Evolutionary conservation across 768 basidiomycete genomes (phyloP).

Genomic region (Hypholoma fasciculare): DNA sequence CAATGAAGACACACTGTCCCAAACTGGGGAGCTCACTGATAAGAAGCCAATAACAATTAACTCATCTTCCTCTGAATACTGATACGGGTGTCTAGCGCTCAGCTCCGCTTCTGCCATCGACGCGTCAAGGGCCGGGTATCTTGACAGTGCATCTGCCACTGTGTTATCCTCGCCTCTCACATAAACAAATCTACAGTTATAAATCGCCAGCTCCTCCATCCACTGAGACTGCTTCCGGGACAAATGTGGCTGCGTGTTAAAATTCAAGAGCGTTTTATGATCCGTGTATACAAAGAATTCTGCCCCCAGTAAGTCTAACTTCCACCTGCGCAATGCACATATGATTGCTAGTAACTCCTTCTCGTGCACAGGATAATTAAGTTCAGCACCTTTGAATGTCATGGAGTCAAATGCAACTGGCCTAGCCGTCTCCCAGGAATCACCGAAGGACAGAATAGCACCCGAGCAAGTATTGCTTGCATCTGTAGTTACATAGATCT

Average conservation of each 20-base stretch:
- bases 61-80: background rate
- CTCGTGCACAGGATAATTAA: constrained; percentile 11
- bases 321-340: constrained; percentile 26
- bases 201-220: constrained; percentile 22
- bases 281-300: constrained; percentile 31
- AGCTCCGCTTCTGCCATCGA: background rate
- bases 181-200: constrained; percentile 33
- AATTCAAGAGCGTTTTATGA: constrained; percentile 35
- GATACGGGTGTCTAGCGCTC: background rate
- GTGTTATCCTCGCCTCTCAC: constrained; percentile 33
- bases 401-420: constrained; percentile 33
- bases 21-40: background rate
- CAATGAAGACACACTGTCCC: background rate
- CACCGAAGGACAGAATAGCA: constrained; percentile 29
- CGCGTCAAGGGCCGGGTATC: constrained; percentile 5
- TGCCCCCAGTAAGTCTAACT: constrained; percentile 20
- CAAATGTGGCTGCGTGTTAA: constrained; percentile 30
- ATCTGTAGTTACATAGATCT: constrained; percentile 34
- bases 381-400: constrained; percentile 23
- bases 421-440: constrained; percentile 28
- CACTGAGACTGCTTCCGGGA: constrained; percentile 31
- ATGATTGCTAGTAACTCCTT: constrained; percentile 39
- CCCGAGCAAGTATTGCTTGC: constrained; percentile 29
- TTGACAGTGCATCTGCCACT: constrained; percentile 37
- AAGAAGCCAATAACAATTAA: background rate